phyloP scores from a whole-genome alignment of 805 yeast species.

The Candida andamanensis region DNA sequence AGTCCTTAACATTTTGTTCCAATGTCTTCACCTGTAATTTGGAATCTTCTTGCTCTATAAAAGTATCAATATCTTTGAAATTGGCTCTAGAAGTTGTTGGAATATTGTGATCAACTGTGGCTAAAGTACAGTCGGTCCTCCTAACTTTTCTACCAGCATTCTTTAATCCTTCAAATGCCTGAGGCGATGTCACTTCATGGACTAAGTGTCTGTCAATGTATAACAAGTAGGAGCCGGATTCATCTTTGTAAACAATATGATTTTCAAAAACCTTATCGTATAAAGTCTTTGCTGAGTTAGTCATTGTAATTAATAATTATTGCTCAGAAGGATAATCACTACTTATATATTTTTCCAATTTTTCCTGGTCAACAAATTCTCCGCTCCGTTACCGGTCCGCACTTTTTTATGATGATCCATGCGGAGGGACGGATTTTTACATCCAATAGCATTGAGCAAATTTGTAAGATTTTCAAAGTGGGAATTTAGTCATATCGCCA shows the following conservation, averaged over 20 bases:
- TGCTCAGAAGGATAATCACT: background rate
- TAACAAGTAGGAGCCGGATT: slow-evolving; percentile 77
- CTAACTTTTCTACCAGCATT: slow-evolving; percentile 87
- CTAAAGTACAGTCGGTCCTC: slow-evolving; percentile 87
- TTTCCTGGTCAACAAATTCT: background rate
- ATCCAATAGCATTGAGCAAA: slow-evolving; percentile 1
- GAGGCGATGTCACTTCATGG: slow-evolving; percentile 98
- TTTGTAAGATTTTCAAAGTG: slow-evolving; percentile 3
- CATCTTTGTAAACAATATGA: slow-evolving; percentile 88
- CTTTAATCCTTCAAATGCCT: slow-evolving; percentile 93
- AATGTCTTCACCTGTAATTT: slow-evolving; percentile 87
- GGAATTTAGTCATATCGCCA: no score
- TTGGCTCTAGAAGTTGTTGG: slow-evolving; percentile 86
- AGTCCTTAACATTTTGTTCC: slow-evolving; percentile 87
- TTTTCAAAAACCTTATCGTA: slow-evolving; percentile 96
- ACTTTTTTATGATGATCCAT: slow-evolving; percentile 1
- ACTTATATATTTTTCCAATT: no score
- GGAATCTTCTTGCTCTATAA: slow-evolving; percentile 87
- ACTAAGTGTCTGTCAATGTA: slow-evolving; percentile 96
- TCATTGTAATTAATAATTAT: slow-evolving; percentile 4
- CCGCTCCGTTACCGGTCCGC: background rate
- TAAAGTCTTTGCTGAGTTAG: slow-evolving; percentile 56
- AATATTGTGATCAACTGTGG: slow-evolving; percentile 95
- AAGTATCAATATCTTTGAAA: slow-evolving; percentile 68
- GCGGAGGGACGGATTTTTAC: slow-evolving; percentile 3